phyloP scores from a whole-genome alignment of 352 stramenopile genomes.

The Pythium dissimile region DNA sequence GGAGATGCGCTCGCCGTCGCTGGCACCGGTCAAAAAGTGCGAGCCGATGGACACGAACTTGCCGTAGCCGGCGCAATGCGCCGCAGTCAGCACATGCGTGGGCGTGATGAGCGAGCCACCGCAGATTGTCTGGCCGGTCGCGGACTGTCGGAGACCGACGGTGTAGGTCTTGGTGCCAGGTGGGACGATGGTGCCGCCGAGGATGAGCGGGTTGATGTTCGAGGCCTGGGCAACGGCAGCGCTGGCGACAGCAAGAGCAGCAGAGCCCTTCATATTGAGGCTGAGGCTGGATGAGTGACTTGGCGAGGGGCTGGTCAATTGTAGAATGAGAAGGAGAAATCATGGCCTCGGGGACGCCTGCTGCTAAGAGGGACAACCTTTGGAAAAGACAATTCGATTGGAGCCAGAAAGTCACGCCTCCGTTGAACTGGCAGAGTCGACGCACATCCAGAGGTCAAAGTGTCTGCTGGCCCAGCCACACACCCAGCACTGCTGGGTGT shows the following conservation, averaged over 20 bases:
- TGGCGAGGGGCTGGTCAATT: too few species aligned
- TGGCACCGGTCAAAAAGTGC: constrained; percentile 12
- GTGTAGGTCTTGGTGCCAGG: constrained; percentile 49
- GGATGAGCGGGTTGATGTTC: constrained; percentile 36
- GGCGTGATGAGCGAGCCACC: constrained; percentile 25
- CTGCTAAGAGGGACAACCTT: too few species aligned
- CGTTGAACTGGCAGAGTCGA: too few species aligned
- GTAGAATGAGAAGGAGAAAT: too few species aligned
- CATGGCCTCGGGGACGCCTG: too few species aligned
- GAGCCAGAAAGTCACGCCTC: too few species aligned
- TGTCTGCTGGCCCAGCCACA: too few species aligned
- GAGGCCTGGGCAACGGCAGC: neutral
- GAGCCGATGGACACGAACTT: constrained; percentile 13
- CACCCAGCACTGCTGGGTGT: too few species aligned
- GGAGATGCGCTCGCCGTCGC: constrained; percentile 6
- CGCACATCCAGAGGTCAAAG: too few species aligned
- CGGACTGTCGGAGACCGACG: constrained; percentile 33
- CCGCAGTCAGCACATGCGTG: constrained; percentile 18
- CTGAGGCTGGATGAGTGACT: too few species aligned
- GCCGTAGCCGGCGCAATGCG: constrained; percentile 2
- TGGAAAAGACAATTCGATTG: too few species aligned
- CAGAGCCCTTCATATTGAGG: neutral
- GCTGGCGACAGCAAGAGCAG: neutral
- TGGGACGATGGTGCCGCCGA: constrained; percentile 36
- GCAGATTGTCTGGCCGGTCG: constrained; percentile 23